Evolutionary conservation across 2,329 filamentous ascomycete genomes (phyloP).

Genomic region (Blastomyces emzantsi): DNA sequence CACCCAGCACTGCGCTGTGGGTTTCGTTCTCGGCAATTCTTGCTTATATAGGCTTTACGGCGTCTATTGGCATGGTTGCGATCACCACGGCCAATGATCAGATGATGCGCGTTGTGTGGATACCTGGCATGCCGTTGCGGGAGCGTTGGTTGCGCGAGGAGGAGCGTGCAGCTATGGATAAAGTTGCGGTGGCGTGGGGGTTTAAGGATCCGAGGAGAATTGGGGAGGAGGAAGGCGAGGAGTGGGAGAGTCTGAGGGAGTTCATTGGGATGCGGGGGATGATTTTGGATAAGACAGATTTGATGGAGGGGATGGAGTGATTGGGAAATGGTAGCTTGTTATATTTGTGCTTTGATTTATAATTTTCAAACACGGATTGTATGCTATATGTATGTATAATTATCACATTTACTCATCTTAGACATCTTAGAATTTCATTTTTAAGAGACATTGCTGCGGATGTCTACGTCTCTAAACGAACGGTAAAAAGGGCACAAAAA

Average conservation of each 20-base stretch:
- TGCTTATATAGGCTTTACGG: conserved; percentile 73
- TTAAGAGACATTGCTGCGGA: background rate
- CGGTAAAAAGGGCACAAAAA: background rate
- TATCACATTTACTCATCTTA: background rate
- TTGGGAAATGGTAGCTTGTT: background rate
- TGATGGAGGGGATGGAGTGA: conserved; percentile 88
- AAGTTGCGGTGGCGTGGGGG: conserved; percentile 80
- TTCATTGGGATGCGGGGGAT: conserved; percentile 76
- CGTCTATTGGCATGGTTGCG: conserved; percentile 72
- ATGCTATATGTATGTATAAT: background rate
- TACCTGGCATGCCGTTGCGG: conserved; percentile 67
- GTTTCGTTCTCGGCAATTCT: conserved; percentile 72
- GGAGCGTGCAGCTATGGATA: conserved; percentile 78
- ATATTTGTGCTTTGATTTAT: background rate
- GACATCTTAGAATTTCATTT: background rate
- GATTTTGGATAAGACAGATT: conserved; percentile 77
- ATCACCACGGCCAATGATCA: conserved; percentile 86
- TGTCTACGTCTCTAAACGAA: background rate
- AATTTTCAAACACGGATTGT: background rate
- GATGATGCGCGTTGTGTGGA: conserved; percentile 90
- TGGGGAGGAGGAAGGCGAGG: conserved; percentile 82
- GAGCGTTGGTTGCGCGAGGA: conserved; percentile 84
- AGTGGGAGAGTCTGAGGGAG: conserved; percentile 80
- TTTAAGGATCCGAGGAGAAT: conserved; percentile 71
- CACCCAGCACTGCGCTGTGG: conserved; percentile 61